phyloP scores from a whole-genome alignment of 192 early-diverging fungal genomes.

The Entomortierella chlamydospora region DNA sequence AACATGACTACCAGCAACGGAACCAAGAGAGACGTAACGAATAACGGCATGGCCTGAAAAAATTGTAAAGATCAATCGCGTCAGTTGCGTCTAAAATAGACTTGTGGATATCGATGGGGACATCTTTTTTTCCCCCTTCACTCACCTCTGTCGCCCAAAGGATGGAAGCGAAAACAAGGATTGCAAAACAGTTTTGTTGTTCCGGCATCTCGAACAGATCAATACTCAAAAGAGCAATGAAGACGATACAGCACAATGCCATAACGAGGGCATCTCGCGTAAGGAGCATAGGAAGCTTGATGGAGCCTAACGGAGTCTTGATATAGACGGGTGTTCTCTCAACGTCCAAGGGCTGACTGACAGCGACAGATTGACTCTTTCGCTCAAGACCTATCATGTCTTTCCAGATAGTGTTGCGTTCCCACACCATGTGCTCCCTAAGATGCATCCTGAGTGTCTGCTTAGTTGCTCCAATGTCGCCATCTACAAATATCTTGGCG shows the following conservation, averaged over 20 bases:
- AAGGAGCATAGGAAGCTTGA: slow-evolving; percentile 61
- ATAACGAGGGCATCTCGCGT: slow-evolving; percentile 55
- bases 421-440: slow-evolving; percentile 92
- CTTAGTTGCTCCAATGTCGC: slow-evolving; percentile 71
- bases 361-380: slow-evolving; percentile 74
- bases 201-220: slow-evolving; percentile 76
- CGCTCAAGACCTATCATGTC: slow-evolving; percentile 94
- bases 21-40: slow-evolving; percentile 90
- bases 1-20: slow-evolving; percentile 88
- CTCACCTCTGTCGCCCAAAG: slow-evolving; percentile 94
- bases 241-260: slow-evolving; percentile 65
- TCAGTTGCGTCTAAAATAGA: too few relatives aligned
- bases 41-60: slow-evolving; percentile 84
- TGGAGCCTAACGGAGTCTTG: slow-evolving; percentile 61
- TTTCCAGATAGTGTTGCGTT: slow-evolving; percentile 97
- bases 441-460: slow-evolving; percentile 81
- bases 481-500: slow-evolving; percentile 70
- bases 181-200: slow-evolving; percentile 91
- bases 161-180: slow-evolving; percentile 88
- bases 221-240: slow-evolving; percentile 67
- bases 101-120: too few relatives aligned
- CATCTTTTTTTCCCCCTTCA: slow-evolving; percentile 2
- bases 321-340: slow-evolving; percentile 34
- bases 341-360: slow-evolving; percentile 38
- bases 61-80: background rate